Conservation (phyloP, 768 basidiomycete species). For the Suillus tomentosus region DNA sequence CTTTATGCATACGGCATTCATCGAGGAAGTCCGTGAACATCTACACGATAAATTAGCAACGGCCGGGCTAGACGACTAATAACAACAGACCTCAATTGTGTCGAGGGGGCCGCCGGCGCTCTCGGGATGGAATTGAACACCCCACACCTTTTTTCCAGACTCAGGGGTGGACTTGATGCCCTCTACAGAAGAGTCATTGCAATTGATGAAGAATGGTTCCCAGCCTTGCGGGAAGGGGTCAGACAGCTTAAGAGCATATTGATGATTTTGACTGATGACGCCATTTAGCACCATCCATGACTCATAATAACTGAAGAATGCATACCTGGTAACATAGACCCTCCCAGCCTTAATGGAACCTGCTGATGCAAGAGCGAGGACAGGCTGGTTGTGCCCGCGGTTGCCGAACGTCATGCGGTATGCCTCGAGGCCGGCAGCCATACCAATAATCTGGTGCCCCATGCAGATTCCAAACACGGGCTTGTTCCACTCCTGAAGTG, state of each 20-base stretch:
- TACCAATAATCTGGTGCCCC: constrained; percentile 98
- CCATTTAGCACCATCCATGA: background rate
- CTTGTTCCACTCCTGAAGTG: constrained; percentile 85
- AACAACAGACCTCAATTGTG: constrained; percentile 81
- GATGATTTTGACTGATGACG: constrained; percentile 83
- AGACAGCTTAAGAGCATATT: constrained; percentile 92
- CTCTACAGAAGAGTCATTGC: constrained; percentile 98
- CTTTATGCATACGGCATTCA: constrained; percentile 70
- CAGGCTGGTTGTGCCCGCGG: constrained; percentile 98
- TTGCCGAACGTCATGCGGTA: constrained; percentile 99
- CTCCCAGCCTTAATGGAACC: constrained; percentile 95
- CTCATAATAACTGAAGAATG: background rate
- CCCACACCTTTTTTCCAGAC: constrained; percentile 93
- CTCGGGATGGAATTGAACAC: constrained; percentile 99
- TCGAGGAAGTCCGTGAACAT: constrained; percentile 94
- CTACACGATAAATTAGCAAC: constrained; percentile 38
- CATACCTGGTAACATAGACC: constrained; percentile 92
- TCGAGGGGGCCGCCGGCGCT: constrained; percentile 98
- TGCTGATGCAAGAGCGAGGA: constrained; percentile 89
- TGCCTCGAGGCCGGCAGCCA: constrained; percentile 95
- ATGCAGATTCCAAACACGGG: constrained; percentile 99
- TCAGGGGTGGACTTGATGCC: constrained; percentile 94
- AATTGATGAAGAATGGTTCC: constrained; percentile 99
- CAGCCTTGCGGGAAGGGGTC: constrained; percentile 97
- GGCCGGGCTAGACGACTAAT: too few relatives aligned